phyloP scores from a whole-genome alignment of 192 early-diverging fungal species.

The Coemansia sp. region DNA sequence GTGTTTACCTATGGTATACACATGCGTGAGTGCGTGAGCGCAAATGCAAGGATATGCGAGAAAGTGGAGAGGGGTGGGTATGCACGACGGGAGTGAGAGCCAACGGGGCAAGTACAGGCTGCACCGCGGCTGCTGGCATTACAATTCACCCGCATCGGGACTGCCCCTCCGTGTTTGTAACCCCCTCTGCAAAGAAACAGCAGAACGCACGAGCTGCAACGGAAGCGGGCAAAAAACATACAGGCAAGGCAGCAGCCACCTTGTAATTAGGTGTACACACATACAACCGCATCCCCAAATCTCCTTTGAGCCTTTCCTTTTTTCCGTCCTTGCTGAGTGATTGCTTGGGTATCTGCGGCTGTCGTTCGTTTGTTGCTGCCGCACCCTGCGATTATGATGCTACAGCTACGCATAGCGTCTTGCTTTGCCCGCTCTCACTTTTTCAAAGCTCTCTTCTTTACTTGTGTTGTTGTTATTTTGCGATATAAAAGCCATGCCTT shows the following conservation, averaged over 20 bases:
- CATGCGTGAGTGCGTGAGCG: constrained; percentile 3
- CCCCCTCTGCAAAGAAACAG: not conserved
- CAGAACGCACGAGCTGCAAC: not conserved
- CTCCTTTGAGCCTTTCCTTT: constrained; percentile 1
- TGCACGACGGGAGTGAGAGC: constrained; percentile 15
- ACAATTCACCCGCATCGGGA: constrained; percentile 12
- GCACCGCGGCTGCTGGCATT: constrained; percentile 7
- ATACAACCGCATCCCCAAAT: not conserved
- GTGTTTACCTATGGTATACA: not conserved
- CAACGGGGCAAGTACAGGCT: constrained; percentile 2
- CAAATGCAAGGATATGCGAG: constrained; percentile 10
- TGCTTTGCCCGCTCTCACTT: not conserved
- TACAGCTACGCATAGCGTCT: not conserved
- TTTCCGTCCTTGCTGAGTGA: not conserved
- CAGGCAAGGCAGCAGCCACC: constrained; percentile 14
- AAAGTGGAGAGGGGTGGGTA: not conserved
- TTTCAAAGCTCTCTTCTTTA: constrained; percentile 1
- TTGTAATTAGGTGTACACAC: constrained; percentile 6
- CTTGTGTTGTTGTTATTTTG: constrained; percentile 1
- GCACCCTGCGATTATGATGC: constrained; percentile 1
- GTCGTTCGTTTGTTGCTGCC: constrained; percentile 4
- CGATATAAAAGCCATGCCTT: constrained; percentile 5
- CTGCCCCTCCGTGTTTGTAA: constrained; percentile 10
- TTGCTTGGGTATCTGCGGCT: constrained; percentile 5
- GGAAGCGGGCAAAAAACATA: not conserved